Evolutionary conservation across 768 basidiomycete species (phyloP), one percentile per base, ranked within the genome.

Genomic region (Albatrellus ellisii): DNA sequence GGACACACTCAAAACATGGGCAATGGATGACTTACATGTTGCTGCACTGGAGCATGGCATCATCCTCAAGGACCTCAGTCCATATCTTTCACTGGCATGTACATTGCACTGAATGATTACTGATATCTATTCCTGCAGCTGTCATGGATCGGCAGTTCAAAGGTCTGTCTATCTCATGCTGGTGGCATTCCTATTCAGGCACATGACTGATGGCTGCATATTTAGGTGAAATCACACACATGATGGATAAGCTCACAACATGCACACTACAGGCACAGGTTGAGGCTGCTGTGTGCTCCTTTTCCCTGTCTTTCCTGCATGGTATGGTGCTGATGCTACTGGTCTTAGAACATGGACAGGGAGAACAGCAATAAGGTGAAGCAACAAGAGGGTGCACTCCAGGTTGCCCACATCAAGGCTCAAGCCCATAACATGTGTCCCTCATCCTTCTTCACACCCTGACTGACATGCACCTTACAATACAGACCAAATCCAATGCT

Each of bases 71-170:
- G 85, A 89, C 47, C 73, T 87, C 26, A 78, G 77, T 77, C 50
- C 5, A 67, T 54, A 24, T 7, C 37, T 15, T 17, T 25, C n/a
- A n/a, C n/a, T n/a, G n/a, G 5, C 17, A 15, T 20, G 11, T 25
- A 17, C 36, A 18, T 14, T 26, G 18, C 14, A 7, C 26, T 15
- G 33, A 10, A 11, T 24, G 20, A 21, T 39, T 20, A 10, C 3
- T 26, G 18, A 24, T 9, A 4, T 24, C 11, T 9, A 17, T 26
- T 15, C 7, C 12, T n/a, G 43, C 43, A 77, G 85, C 85, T 41
- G 86, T 89, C 42, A 88, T 88, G 44, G 84, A 88, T 54, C 67
- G 86, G 22, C 80, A 87, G 51, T 89, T 89, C 66, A 88, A 89
- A 65, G 85, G 60, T 55, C 17, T 14, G 48, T 32, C n/a, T n/a